Conservation (phyloP, 1,284 basidiomycete species). For the Trichosporon inkin region DNA sequence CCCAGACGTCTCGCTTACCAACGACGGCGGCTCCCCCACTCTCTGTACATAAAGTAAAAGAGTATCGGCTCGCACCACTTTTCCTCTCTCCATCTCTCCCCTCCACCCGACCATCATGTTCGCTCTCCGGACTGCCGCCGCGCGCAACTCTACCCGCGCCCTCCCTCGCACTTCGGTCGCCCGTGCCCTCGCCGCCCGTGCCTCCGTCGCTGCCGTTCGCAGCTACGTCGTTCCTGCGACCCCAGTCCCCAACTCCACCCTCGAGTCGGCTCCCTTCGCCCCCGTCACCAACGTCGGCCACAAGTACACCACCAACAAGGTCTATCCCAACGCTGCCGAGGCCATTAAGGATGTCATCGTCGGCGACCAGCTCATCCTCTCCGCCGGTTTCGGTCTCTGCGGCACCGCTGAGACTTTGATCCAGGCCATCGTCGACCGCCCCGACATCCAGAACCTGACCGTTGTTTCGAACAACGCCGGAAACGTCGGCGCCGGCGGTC, state of each 20-base stretch:
- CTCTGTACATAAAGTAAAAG: constrained; percentile 11
- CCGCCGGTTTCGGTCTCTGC: constrained; percentile 59
- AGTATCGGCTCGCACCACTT: background rate
- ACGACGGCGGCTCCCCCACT: constrained; percentile 1
- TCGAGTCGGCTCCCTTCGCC: constrained; percentile 18
- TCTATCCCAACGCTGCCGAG: constrained; percentile 73
- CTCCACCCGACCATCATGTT: constrained; percentile 15
- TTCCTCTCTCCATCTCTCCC: background rate
- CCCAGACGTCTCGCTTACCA: background rate
- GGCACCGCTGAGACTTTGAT: constrained; percentile 70
- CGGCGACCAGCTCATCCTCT: constrained; percentile 65
- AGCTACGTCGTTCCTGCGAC: constrained; percentile 19
- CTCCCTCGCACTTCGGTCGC: constrained; percentile 21
- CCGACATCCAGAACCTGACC: constrained; percentile 67
- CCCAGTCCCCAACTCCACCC: constrained; percentile 19
- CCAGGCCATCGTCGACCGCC: constrained; percentile 67
- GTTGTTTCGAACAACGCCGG: constrained; percentile 91
- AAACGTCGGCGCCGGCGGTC: constrained; percentile 63
- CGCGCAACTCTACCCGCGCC: constrained; percentile 20
- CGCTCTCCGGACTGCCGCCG: constrained; percentile 15
- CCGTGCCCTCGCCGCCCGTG: background rate
- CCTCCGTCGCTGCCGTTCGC: constrained; percentile 11
- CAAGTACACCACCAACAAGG: constrained; percentile 55
- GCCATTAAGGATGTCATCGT: constrained; percentile 77
- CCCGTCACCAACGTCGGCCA: constrained; percentile 21